Base-by-base conservation (phyloP, 2,329 filamentous ascomycete species). In the Fusarium globosum region DNA sequence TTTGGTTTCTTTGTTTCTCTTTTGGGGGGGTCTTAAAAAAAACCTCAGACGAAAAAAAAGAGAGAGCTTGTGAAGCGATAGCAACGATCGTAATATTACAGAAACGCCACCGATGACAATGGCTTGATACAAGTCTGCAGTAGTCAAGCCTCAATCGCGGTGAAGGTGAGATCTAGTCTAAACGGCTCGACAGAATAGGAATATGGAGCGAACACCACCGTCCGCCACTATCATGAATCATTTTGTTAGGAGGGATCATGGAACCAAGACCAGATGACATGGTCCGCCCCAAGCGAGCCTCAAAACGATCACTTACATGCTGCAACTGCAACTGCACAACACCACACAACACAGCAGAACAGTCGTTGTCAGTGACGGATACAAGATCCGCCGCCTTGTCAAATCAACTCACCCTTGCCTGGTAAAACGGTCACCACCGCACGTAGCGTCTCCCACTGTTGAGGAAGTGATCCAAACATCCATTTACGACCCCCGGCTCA, bases 361-460 rank as follows among this genome's bases (percentile, higher is more conserved):
- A 52, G 21, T 42, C 33, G 23, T 42, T 55, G 36, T 42, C 51
- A 55, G 36, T 55, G 21, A 55, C 36, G 23, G 51, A 55, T 42
- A 55, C 51, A 55, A 55, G 65, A 69, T 72, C 57, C 52, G 28
- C 55, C 51, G 51, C 52, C 63, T 61, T 73, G 65, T 61, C 49
- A 60, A 51, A 36, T 65, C 66, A 58, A 70, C 59, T 60, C 35
- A 75, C 67, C 67, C 74, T 64, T 76, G 74, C 62, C 73, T 64
- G 57, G 71, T 60, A 69, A 73, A 76, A 78, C 74, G 76, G 74
- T 77, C 74, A 64, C 72, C 68, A 76, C 74, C 74, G 76, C 59
- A 68, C 57, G 61, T 71, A 76, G 74, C 65, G 72, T 74, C 58
- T 67, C 68, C 72, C 68, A 66, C 68, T 63, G 58, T 30, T 36